Conservation (phyloP, 768 basidiomycete genomes). For the Lactarius psammicola region DNA sequence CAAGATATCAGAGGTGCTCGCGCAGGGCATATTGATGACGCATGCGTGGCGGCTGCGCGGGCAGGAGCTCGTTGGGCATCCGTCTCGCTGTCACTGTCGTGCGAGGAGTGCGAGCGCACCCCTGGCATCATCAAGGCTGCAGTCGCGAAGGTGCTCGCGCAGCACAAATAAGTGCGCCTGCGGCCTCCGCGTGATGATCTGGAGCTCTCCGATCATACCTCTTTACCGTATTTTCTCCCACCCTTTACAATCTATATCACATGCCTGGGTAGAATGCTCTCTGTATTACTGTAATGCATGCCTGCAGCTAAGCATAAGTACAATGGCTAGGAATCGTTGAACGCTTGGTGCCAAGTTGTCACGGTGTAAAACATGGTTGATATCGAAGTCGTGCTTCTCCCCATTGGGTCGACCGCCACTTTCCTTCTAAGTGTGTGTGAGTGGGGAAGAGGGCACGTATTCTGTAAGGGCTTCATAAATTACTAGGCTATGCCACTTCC, state of each 20-base stretch:
- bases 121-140: conserved; percentile 71
- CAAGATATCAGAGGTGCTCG: conserved; percentile 87
- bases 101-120: conserved; percentile 93
- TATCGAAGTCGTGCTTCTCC: no score
- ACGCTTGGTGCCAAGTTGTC: no score
- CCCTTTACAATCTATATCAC: background rate
- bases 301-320: background rate
- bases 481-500: no score
- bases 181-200: background rate
- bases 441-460: no score
- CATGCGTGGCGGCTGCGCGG: conserved; percentile 76
- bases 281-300: background rate
- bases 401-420: no score
- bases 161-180: conserved; percentile 41
- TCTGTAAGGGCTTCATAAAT: no score
- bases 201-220: background rate
- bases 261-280: background rate
- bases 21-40: conserved; percentile 82
- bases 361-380: no score
- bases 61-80: conserved; percentile 87
- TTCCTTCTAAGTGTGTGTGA: no score
- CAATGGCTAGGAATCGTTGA: no score
- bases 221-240: background rate
- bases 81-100: conserved; percentile 80
- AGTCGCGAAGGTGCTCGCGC: conserved; percentile 69